Percentiles rank a stretch among this genome's conserved stretches.
These are phyloP conservation scores for Emmonsiellopsis sp. DNA, from an alignment of 2,329 filamentous ascomycete genomes.

Conservation along the genomic window DNA sequence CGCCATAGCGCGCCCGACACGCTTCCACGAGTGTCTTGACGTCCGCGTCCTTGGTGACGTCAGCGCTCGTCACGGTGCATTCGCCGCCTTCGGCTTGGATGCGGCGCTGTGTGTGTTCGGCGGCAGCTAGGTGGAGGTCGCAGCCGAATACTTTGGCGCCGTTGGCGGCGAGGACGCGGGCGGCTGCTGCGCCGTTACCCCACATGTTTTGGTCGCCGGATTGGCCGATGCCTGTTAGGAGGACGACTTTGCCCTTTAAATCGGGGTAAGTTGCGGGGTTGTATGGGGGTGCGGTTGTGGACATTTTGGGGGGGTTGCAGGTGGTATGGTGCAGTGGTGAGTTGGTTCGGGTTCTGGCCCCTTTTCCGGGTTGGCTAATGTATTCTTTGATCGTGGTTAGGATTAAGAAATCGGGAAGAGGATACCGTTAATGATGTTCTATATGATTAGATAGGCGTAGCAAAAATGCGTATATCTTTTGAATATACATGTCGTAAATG, in stretches of 20 bases:
- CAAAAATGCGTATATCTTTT: no score
- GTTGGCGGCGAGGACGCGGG: slow-evolving; percentile 40
- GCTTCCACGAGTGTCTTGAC: slow-evolving; percentile 46
- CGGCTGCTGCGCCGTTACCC: slow-evolving; percentile 45
- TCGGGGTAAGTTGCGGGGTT: slow-evolving; percentile 10
- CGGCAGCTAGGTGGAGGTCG: slow-evolving; percentile 36
- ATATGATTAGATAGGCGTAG: no score
- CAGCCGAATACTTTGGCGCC: slow-evolving; percentile 45
- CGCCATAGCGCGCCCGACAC: slow-evolving; percentile 41
- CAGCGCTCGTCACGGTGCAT: slow-evolving; percentile 35
- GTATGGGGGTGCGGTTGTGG: background rate
- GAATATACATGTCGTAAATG: no score
- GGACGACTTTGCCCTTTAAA: slow-evolving; percentile 17
- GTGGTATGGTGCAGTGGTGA: background rate
- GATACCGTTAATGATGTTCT: no score
- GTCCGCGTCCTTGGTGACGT: slow-evolving; percentile 46
- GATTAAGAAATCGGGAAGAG: no score
- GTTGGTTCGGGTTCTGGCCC: background rate
- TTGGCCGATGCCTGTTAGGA: slow-evolving; percentile 25
- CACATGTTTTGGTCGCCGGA: slow-evolving; percentile 35
- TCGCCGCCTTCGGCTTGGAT: slow-evolving; percentile 26
- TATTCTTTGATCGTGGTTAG: no score
- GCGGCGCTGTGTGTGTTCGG: slow-evolving; percentile 31
- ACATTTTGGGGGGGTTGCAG: background rate
- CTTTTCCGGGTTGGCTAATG: background rate